Percentiles rank a stretch among this genome's conserved stretches.
These are phyloP conservation scores for Whalleya microplaca DNA, from an alignment of 2,329 filamentous ascomycete species.

Conservation along the genomic window DNA sequence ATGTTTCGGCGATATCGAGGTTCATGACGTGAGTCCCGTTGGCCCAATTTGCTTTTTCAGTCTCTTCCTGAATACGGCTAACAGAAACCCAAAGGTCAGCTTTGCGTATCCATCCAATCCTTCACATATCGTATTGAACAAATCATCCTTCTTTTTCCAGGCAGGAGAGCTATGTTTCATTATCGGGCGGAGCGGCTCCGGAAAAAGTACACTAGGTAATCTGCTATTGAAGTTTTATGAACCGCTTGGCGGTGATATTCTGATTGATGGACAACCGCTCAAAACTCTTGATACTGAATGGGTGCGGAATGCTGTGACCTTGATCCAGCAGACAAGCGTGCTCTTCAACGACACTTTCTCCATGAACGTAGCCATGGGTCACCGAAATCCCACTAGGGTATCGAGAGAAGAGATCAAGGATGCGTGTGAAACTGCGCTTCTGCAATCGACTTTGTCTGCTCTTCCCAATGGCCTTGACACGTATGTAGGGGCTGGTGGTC, in stretches of 20 bases:
- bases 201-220: slow-evolving; percentile 87
- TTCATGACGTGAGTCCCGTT: slow-evolving; percentile 62
- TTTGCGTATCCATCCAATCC: slow-evolving; percentile 81
- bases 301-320: slow-evolving; percentile 75
- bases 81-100: slow-evolving; percentile 58
- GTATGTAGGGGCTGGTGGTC: slow-evolving; percentile 69
- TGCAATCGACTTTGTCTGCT: slow-evolving; percentile 67
- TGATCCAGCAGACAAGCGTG: slow-evolving; percentile 81
- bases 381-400: slow-evolving; percentile 50
- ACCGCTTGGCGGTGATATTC: slow-evolving; percentile 65
- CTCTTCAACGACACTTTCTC: slow-evolving; percentile 82
- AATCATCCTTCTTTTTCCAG: slow-evolving; percentile 70
- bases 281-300: slow-evolving; percentile 67
- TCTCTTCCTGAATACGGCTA: slow-evolving; percentile 6
- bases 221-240: slow-evolving; percentile 79
- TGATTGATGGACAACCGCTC: slow-evolving; percentile 68
- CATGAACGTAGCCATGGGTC: slow-evolving; percentile 78
- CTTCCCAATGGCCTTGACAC: slow-evolving; percentile 76
- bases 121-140: slow-evolving; percentile 59
- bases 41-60: background rate
- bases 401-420: slow-evolving; percentile 58
- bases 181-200: slow-evolving; percentile 84
- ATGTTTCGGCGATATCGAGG: slow-evolving; percentile 70
- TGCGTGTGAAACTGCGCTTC: slow-evolving; percentile 68
- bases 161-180: slow-evolving; percentile 77